These are phyloP conservation scores for Leptosphaerulina australis DNA, from an alignment of 2,329 filamentous ascomycete species.

Conservation along the genomic window DNA sequence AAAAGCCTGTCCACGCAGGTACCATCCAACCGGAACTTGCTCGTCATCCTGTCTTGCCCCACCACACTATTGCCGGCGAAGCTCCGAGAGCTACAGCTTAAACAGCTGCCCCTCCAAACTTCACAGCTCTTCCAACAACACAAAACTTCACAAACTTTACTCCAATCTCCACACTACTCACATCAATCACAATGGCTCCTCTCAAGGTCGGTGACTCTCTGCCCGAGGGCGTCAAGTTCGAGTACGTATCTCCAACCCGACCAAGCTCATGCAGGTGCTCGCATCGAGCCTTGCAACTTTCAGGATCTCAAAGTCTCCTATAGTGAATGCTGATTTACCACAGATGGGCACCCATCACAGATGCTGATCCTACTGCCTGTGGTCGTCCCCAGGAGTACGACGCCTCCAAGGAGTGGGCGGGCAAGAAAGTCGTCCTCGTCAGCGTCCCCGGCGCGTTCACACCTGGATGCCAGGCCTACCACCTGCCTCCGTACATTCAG, in stretches of 20 bases:
- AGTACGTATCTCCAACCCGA: constrained; percentile 54
- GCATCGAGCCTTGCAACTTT: background rate
- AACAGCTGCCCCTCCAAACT: constrained; percentile 21
- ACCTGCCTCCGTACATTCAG: constrained; percentile 80
- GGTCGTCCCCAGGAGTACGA: constrained; percentile 79
- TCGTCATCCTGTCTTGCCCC: constrained; percentile 16
- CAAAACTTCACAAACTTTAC: background rate
- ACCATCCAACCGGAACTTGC: constrained; percentile 8
- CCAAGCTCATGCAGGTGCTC: constrained; percentile 11
- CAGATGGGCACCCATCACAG: constrained; percentile 79
- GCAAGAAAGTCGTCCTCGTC: constrained; percentile 75
- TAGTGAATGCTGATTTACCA: constrained; percentile 4
- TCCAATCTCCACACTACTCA: background rate
- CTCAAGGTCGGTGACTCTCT: constrained; percentile 84
- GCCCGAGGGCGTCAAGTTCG: constrained; percentile 79
- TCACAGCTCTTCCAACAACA: constrained; percentile 3
- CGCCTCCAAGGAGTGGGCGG: constrained; percentile 75
- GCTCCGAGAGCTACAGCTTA: constrained; percentile 18
- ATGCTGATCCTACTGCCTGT: constrained; percentile 74
- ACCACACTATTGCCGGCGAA: constrained; percentile 11
- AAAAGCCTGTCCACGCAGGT: constrained; percentile 14
- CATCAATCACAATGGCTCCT: constrained; percentile 60
- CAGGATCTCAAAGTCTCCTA: background rate
- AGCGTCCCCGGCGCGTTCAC: constrained; percentile 66
- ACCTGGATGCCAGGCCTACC: constrained; percentile 80